A percentile compares a stretch with the other conserved stretches of the same genome.
Evolutionary conservation across 2,329 filamentous ascomycete genomes (phyloP).

Genomic region (Ophiobolus disseminans): DNA sequence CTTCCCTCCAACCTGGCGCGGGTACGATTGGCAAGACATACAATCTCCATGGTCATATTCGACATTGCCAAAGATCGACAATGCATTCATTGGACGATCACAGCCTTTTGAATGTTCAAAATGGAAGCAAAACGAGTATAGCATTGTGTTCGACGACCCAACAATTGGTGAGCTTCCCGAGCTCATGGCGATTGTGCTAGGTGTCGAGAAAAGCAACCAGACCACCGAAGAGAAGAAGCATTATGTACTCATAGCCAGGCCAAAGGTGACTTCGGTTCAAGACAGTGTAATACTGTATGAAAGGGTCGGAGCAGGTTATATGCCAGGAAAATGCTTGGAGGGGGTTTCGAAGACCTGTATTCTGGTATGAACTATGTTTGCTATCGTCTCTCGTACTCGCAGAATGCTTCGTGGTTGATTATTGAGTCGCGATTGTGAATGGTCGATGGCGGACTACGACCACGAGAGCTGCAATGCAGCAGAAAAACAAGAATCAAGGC

Average conservation of each 20-base stretch:
- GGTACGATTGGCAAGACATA: constrained; percentile 20
- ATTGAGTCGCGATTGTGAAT: too few species aligned
- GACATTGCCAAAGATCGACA: not conserved
- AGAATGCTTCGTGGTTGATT: too few species aligned
- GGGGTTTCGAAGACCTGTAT: too few species aligned
- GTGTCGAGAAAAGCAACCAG: not conserved
- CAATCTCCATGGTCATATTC: constrained; percentile 6
- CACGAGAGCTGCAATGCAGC: too few species aligned
- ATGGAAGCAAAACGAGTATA: too few species aligned
- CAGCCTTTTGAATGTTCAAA: too few species aligned
- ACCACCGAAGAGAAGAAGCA: not conserved
- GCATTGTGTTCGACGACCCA: not conserved
- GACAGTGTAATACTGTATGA: not conserved
- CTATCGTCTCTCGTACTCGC: too few species aligned
- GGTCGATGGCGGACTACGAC: too few species aligned
- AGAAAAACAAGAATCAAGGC: too few species aligned
- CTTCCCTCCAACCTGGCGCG: constrained; percentile 7
- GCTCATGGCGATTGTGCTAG: not conserved
- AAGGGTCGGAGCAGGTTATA: constrained; percentile 1
- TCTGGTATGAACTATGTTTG: too few species aligned
- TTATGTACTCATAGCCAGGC: not conserved
- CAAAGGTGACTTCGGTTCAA: not conserved
- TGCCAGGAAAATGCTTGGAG: constrained; percentile 2
- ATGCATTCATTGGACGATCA: too few species aligned
- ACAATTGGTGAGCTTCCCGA: not conserved